Evolutionary conservation across 257 asterid genomes (phyloP).

Genomic region (Przewalskia tangutica): DNA sequence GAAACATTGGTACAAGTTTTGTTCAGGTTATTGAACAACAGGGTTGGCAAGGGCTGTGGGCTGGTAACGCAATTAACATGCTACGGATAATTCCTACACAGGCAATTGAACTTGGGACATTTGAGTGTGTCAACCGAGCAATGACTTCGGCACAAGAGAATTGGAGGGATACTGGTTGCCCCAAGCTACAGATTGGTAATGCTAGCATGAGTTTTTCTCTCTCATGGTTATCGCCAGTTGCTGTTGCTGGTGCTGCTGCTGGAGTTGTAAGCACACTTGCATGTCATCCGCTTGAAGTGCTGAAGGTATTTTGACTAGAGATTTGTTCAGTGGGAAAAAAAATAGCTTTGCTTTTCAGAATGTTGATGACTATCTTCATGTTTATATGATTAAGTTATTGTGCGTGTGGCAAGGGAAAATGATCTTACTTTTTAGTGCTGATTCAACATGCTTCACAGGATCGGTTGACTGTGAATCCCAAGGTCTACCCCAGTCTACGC

Average conservation of each 20-base stretch:
- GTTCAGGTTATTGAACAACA: conserved; percentile 66
- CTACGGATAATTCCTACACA: conserved; percentile 85
- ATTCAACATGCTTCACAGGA: conserved; percentile 42
- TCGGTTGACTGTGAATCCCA: conserved; percentile 79
- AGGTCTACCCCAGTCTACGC: conserved; percentile 61
- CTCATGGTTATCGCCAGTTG: conserved; percentile 82
- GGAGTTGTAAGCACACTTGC: conserved; percentile 84
- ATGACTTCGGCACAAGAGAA: conserved; percentile 63
- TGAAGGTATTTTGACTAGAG: conserved; percentile 44
- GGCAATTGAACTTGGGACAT: conserved; percentile 93
- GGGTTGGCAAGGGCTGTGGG: conserved; percentile 98
- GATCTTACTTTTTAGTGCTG: neutral
- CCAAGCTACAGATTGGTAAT: conserved; percentile 45
- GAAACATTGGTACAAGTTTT: conserved; percentile 62
- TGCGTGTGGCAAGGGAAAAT: neutral
- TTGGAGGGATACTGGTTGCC: conserved; percentile 39
- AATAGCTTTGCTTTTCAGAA: neutral
- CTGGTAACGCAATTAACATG: conserved; percentile 89
- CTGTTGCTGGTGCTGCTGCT: conserved; percentile 96
- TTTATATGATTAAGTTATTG: neutral
- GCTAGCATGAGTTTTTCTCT: conserved; percentile 39
- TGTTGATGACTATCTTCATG: neutral
- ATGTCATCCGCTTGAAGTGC: conserved; percentile 93
- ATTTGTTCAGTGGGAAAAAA: neutral
- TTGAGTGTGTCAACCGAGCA: conserved; percentile 78